Evolutionary conservation across 352 stramenopile genomes (phyloP), one percentile per base, ranked within the genome.

Genomic region (Pythium coloratum): DNA sequence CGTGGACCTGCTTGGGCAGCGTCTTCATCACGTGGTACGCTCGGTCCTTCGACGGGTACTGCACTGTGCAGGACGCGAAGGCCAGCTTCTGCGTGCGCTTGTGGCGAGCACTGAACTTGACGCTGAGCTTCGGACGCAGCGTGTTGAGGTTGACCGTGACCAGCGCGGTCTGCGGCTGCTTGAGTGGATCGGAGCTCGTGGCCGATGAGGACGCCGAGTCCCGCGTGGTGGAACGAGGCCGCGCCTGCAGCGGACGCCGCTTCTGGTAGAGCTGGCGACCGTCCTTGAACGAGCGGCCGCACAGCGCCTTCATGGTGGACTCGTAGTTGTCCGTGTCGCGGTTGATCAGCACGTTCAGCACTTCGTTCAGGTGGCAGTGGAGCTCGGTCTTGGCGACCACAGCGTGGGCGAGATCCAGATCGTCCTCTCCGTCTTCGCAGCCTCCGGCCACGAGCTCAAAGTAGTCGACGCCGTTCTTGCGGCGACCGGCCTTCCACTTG

Each of bases 11-110:
- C 61, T 88, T 86, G 0, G 79, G 81, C 24, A 90, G 59, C 16
- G 79, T 88, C 72, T 88, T 88, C 68, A 86, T 85, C 24, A 90
- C 64, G 77, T 90, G 81, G 24, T 81, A 68, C 9, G 81, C 81
- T 7, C 76, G 81, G 38, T 81, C 66, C 13, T 84, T 66, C n/a
- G 44, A 59, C 34, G 72, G 59, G 59, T 83, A 84, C 61, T 80
- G 71, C 60, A 77, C 65, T 28, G 79, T 88, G 42, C 75, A 81
- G 4, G 72, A 76, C 20, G 78, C 66, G 46, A 92, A 80, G 32
- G 74, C 78, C n/a, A 92, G 77, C 40, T 77, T 77, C 47, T 91
- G 77, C 14, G 70, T 75, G 14, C 82, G 78, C 46, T 78, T 77
- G 62, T 81, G 71, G 42, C 58, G 61, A 20, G 49, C 55, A 30